These are phyloP conservation scores for Trichoderma hamatum DNA, from an alignment of 2,329 filamentous ascomycete species.

Conservation along the genomic window DNA sequence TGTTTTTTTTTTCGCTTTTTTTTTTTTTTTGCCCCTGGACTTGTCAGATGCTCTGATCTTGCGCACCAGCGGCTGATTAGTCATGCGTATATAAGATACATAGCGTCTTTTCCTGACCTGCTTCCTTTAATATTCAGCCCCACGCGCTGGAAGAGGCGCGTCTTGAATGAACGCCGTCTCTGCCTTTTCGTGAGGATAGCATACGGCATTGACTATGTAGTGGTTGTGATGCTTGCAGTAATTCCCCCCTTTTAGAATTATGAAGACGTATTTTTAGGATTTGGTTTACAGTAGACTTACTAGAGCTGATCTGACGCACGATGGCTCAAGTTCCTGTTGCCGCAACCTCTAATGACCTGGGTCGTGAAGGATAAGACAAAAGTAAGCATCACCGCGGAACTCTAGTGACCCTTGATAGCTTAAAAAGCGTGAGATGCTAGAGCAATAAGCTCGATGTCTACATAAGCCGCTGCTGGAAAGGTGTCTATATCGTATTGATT, in stretches of 20 bases:
- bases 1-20: constrained; percentile 3
- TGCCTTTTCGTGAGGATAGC: neutral
- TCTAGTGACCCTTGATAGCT: neutral
- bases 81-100: constrained; percentile 24
- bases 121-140: constrained; percentile 11
- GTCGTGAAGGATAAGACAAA: neutral
- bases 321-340: neutral
- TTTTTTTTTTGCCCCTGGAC: neutral
- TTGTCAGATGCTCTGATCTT: constrained; percentile 15
- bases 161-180: neutral
- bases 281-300: constrained; percentile 3
- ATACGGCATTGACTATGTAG: neutral
- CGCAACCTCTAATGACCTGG: neutral
- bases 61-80: constrained; percentile 21
- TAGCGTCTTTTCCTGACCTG: constrained; percentile 1
- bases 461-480: neutral
- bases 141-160: constrained; percentile 9
- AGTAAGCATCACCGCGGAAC: neutral
- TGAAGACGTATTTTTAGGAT: neutral
- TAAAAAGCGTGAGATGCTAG: neutral
- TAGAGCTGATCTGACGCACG: constrained; percentile 21
- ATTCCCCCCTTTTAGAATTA: neutral
- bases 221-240: neutral
- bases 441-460: neutral
- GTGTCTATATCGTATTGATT: neutral